A percentile compares a stretch with the other conserved stretches of the same genome.
phyloP scores from a whole-genome alignment of 805 yeast genomes.

The Saccharomycopsis oosterbeekiorum region DNA sequence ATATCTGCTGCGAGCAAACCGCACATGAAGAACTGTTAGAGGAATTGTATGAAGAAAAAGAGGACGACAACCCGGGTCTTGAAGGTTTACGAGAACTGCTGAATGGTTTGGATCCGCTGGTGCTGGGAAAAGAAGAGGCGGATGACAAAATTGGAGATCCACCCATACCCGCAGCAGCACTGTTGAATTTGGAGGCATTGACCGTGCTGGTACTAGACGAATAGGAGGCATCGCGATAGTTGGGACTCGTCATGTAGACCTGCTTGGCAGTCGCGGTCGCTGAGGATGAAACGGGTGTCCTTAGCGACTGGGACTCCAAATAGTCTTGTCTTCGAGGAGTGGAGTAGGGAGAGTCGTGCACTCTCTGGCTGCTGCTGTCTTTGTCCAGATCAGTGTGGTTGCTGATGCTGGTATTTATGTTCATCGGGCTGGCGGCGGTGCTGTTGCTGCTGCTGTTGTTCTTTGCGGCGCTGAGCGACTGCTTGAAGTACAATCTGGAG shows the following conservation, averaged over 20 bases:
- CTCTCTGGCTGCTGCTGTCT: neutral
- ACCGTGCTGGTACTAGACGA: neutral
- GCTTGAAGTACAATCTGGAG: conserved; percentile 15
- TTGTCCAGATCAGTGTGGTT: neutral
- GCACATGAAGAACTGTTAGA: neutral
- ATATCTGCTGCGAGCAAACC: neutral
- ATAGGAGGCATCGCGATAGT: neutral
- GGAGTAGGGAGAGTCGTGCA: neutral
- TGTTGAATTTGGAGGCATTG: neutral
- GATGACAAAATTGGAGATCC: neutral
- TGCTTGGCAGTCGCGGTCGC: neutral
- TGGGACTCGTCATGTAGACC: neutral
- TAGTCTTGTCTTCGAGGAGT: neutral
- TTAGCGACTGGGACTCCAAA: neutral
- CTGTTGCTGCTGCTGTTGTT: conserved; percentile 9
- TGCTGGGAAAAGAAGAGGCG: neutral
- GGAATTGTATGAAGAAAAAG: neutral
- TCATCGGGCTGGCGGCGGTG: conserved; percentile 1
- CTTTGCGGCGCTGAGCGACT: conserved; percentile 6
- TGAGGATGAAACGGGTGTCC: neutral
- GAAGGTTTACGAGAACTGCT: neutral
- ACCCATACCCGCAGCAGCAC: too few species aligned
- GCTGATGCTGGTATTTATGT: conserved; percentile 4
- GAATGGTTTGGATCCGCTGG: neutral
- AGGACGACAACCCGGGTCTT: neutral